Evolutionary conservation across 768 basidiomycete genomes (phyloP), one percentile per base, ranked within the genome.

Genomic region (Dacryopinax primogenitus): DNA sequence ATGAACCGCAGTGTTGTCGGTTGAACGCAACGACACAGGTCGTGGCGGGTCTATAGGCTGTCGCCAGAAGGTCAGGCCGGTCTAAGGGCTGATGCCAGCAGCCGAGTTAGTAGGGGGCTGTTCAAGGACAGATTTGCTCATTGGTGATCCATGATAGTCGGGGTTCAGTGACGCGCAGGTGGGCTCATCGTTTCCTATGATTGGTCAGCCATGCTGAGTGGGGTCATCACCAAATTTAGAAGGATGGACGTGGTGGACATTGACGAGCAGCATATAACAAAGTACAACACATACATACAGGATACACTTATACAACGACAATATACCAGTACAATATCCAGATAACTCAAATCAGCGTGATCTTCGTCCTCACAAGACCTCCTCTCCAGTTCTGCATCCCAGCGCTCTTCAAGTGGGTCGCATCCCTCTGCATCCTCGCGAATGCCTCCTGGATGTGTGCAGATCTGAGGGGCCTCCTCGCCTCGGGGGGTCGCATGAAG

Each of bases 401-500:
- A 1, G 89, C 90, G 26, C 86, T 86, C 62, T 92, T 84, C 39
- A 81, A 79, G 70, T 90, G 87, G 1, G 85, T 79, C 84, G 89
- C 89, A 67, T 92, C 86, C 3, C 85, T 80, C 74, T 94, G 92
- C 87, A 95, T 93, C 66, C 90, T 78, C 1, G 89, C 78, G 72
- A 93, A 95, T 0, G 92, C 93, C 73, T 93, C 91, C 69, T 91
- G 87, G 11, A 95, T 91, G 71, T 95, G 92, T 65, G 90, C 86
- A 0, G 92, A 87, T 28, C 83, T 78, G 51, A 95, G 75, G 0
- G 90, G 83, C 2, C 85, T 89, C 65, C 89, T 78, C 1, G 89
- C 86, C 71, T 92, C 89, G 0, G 87, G 84, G 0, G 92, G 90
- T 1, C 86, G 84, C 33, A 92, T 76, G 75, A 94, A 93, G 45